Percentiles rank a stretch among this genome's conserved stretches.
phyloP scores from a whole-genome alignment of 805 yeast genomes.

The Myxozyma mucilagina region DNA sequence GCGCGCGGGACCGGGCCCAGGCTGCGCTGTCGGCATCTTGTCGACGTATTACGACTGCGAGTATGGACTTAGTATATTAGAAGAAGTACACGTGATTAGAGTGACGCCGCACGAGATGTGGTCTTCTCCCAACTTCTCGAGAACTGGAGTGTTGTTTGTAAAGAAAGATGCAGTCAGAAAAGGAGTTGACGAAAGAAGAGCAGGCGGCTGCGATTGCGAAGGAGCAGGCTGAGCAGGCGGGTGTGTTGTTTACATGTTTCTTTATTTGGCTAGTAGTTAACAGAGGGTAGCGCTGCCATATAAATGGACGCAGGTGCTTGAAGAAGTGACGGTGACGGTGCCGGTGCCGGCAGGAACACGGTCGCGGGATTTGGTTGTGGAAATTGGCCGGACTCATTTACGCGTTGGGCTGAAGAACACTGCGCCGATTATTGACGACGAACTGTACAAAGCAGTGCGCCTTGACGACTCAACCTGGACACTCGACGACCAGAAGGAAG shows the following conservation, averaged over 20 bases:
- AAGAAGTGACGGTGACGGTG: conserved; percentile 44
- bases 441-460: conserved; percentile 39
- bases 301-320: conserved; percentile 46
- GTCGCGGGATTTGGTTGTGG: conserved; percentile 42
- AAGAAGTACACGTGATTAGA: too few relatives aligned
- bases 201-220: conserved; percentile 27
- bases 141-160: too few relatives aligned
- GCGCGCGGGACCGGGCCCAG: conserved; percentile 18
- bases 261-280: not conserved
- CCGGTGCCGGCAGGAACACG: conserved; percentile 41
- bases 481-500: conserved; percentile 43
- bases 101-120: not conserved
- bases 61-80: too few relatives aligned
- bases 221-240: conserved; percentile 29
- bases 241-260: not conserved
- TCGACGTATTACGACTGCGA: too few relatives aligned
- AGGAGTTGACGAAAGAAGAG: conserved; percentile 26
- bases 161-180: conserved; percentile 2
- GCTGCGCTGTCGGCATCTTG: conserved; percentile 5
- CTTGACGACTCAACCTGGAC: conserved; percentile 47
- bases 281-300: conserved; percentile 36
- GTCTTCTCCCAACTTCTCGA: too few relatives aligned
- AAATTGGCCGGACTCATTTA: conserved; percentile 33
- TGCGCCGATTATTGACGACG: conserved; percentile 39
- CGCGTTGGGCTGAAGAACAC: conserved; percentile 34